Percentiles rank a stretch among this genome's conserved stretches.
phyloP scores from a whole-genome alignment of 140 eudicot species.

The Senecio squalidus region DNA sequence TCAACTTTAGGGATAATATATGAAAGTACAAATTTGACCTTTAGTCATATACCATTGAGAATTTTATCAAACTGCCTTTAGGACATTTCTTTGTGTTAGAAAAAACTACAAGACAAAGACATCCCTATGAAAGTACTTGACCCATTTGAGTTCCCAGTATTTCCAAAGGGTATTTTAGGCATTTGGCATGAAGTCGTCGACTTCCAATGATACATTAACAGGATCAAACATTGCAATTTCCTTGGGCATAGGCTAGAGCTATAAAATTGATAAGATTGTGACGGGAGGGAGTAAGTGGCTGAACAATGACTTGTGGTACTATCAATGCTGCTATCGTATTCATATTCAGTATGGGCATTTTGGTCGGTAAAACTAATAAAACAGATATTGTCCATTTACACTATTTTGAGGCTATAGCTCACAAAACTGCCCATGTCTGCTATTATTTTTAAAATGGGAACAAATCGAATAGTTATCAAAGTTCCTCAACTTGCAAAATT shows the following conservation, averaged over 20 bases:
- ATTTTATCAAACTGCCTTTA: background rate
- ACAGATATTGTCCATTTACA: background rate
- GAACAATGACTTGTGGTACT: too few species aligned
- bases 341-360: too few species aligned
- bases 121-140: background rate
- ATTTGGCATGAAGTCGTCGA: background rate
- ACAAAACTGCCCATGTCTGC: too few species aligned
- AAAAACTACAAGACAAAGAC: background rate
- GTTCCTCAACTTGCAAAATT: background rate
- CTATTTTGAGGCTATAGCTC: too few species aligned
- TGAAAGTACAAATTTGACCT: background rate
- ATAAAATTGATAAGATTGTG: too few species aligned
- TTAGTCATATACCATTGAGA: background rate
- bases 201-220: background rate
- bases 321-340: background rate
- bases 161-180: constrained; percentile 3
- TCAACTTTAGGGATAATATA: background rate
- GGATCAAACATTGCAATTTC: background rate
- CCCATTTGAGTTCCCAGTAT: background rate
- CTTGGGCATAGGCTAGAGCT: too few species aligned
- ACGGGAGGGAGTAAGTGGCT: too few species aligned
- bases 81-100: background rate
- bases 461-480: background rate
- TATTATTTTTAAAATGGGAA: background rate
- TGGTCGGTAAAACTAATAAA: too few species aligned